phyloP scores from a whole-genome alignment of 129 eudicot genomes.

The Pseudognaphalium luteoalbum region DNA sequence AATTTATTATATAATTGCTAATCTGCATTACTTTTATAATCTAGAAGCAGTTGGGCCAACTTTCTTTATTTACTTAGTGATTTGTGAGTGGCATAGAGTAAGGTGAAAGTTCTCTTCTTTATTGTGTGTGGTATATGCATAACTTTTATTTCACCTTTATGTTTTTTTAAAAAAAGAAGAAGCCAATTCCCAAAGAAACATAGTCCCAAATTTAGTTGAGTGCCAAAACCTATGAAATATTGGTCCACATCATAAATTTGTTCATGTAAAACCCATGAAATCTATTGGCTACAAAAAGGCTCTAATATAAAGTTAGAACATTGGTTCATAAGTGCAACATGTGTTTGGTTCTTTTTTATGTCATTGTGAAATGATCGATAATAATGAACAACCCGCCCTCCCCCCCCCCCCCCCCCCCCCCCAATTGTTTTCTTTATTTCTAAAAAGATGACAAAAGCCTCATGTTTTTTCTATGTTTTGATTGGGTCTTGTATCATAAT shows the following conservation, averaged over 20 bases:
- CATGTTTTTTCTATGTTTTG: neutral
- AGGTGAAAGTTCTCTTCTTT: conserved; percentile 23
- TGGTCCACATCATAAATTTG: conserved; percentile 21
- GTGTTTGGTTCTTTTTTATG: neutral
- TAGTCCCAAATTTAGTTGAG: conserved; percentile 15
- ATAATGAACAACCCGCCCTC: neutral
- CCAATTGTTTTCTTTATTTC: neutral
- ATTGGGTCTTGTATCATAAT: neutral
- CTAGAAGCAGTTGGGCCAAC: conserved; percentile 17
- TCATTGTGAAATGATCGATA: conserved; percentile 9
- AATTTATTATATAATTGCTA: neutral
- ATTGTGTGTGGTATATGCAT: conserved; percentile 16
- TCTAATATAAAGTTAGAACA: conserved; percentile 25
- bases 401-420: neutral
- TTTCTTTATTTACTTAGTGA: conserved; percentile 16
- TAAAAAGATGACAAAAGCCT: neutral
- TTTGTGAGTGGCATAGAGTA: conserved; percentile 21
- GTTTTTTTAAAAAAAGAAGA: conserved; percentile 1
- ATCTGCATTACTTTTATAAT: neutral
- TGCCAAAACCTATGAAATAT: conserved; percentile 6
- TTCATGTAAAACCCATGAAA: conserved; percentile 1
- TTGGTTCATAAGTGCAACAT: conserved; percentile 10
- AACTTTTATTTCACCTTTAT: conserved; percentile 23
- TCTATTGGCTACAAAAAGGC: conserved; percentile 4
- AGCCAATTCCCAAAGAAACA: conserved; percentile 12